Evolutionary conservation across 441 rosid species (phyloP).

Genomic region (Aleurites moluccanus): DNA sequence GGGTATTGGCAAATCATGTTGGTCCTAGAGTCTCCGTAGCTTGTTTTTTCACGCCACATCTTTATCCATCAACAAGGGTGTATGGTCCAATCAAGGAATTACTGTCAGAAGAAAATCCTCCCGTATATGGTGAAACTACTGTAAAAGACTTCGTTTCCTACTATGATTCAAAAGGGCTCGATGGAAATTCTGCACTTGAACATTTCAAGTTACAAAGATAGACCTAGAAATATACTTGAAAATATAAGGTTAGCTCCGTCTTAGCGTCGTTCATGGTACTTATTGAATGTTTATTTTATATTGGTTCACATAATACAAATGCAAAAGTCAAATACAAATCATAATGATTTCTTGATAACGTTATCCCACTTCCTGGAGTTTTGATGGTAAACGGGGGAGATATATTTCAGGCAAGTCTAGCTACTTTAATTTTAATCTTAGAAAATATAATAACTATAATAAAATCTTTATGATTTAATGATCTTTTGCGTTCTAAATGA

Average conservation of each 20-base stretch:
- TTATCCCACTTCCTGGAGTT: conserved; percentile 4
- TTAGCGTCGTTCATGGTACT: too few species aligned
- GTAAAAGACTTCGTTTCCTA: conserved; percentile 15
- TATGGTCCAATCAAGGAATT: conserved; percentile 59
- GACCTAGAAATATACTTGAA: too few species aligned
- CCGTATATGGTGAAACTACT: conserved; percentile 40
- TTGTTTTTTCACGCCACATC: conserved; percentile 29
- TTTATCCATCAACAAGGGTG: conserved; percentile 16
- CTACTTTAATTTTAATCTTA: too few species aligned
- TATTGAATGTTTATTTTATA: too few species aligned
- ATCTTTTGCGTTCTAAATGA: too few species aligned
- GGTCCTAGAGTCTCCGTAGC: conserved; percentile 54
- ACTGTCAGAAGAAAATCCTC: conserved; percentile 50
- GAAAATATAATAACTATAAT: too few species aligned
- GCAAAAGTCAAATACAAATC: too few species aligned
- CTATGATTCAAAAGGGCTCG: background rate
- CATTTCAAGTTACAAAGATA: background rate
- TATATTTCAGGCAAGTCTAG: conserved; percentile 10
- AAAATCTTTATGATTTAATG: too few species aligned
- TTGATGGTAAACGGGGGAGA: conserved; percentile 13
- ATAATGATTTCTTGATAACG: too few species aligned
- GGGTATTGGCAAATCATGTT: conserved; percentile 18
- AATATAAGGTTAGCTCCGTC: too few species aligned
- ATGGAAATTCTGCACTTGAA: conserved; percentile 14
- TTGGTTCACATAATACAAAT: too few species aligned